These are phyloP conservation scores for Crithidia fasciculata DNA, from an alignment of 208 protist species.

Conservation along the genomic window DNA sequence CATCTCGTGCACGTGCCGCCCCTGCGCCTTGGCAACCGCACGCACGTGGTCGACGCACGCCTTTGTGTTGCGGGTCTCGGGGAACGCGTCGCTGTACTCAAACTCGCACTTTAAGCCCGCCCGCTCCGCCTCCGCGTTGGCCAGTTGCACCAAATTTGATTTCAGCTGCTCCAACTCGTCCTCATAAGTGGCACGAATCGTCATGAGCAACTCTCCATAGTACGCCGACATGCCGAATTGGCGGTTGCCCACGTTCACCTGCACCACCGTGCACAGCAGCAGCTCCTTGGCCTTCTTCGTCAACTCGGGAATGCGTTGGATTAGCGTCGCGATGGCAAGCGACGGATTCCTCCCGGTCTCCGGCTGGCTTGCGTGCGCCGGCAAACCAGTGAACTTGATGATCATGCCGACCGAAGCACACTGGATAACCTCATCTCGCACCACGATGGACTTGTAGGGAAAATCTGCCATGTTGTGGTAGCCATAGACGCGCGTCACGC, in stretches of 20 bases:
- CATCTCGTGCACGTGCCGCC: constrained; percentile 36
- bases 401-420: constrained; percentile 52
- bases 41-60: constrained; percentile 46
- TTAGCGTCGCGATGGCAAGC: constrained; percentile 40
- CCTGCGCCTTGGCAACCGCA: constrained; percentile 30
- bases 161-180: constrained; percentile 39
- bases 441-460: constrained; percentile 36
- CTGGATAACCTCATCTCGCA: constrained; percentile 47
- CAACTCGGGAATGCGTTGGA: constrained; percentile 40
- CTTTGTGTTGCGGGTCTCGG: constrained; percentile 47
- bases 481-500: constrained; percentile 44
- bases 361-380: constrained; percentile 45
- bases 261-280: constrained; percentile 51
- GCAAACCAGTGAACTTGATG: constrained; percentile 40
- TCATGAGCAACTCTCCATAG: constrained; percentile 51
- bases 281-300: constrained; percentile 41
- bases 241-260: constrained; percentile 49
- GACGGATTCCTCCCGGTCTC: constrained; percentile 47
- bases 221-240: constrained; percentile 55
- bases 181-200: constrained; percentile 46
- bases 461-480: constrained; percentile 54
- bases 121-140: constrained; percentile 18
- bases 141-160: constrained; percentile 24
- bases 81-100: constrained; percentile 53
- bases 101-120: constrained; percentile 36